Evolutionary conservation across 495 filamentous ascomycete species (phyloP).

Genomic region (Penicillium mononematosum): DNA sequence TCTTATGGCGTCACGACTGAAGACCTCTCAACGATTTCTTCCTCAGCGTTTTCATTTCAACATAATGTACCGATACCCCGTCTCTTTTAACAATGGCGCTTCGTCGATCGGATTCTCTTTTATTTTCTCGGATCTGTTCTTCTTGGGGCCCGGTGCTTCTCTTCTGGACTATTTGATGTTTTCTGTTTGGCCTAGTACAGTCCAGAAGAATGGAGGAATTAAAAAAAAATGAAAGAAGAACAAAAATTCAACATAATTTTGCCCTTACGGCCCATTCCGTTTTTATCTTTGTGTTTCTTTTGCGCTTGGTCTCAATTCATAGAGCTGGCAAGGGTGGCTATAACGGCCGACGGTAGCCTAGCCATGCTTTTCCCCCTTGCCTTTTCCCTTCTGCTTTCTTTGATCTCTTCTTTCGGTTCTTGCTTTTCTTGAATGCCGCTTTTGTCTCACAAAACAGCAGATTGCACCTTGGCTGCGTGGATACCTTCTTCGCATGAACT

Average conservation of each 20-base stretch:
- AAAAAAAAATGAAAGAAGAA: slow-evolving; percentile 21
- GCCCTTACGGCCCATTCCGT: slow-evolving; percentile 11
- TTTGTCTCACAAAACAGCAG: neutral
- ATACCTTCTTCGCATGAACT: neutral
- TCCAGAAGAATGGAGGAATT: slow-evolving; percentile 7
- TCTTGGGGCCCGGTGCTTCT: slow-evolving; percentile 24
- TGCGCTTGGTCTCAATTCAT: neutral
- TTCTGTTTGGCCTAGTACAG: slow-evolving; percentile 9
- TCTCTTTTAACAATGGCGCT: slow-evolving; percentile 40
- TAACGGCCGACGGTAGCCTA: neutral
- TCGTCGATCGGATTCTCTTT: slow-evolving; percentile 35
- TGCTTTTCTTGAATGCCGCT: neutral
- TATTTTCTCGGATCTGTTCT: slow-evolving; percentile 22
- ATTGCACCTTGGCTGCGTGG: neutral
- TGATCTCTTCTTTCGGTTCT: slow-evolving; percentile 7
- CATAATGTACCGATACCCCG: slow-evolving; percentile 41
- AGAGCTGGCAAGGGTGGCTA: slow-evolving; percentile 5
- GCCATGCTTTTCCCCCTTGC: neutral
- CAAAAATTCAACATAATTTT: slow-evolving; percentile 41
- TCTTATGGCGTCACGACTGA: slow-evolving; percentile 50
- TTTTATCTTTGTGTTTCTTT: neutral
- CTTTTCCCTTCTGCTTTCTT: slow-evolving; percentile 2
- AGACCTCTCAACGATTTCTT: slow-evolving; percentile 54
- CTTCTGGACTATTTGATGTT: slow-evolving; percentile 3
- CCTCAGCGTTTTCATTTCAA: slow-evolving; percentile 48